A percentile compares a stretch with the other conserved stretches of the same genome.
These are phyloP conservation scores for Trichoderma asperelloides DNA, from an alignment of 495 filamentous ascomycete species.

Conservation along the genomic window DNA sequence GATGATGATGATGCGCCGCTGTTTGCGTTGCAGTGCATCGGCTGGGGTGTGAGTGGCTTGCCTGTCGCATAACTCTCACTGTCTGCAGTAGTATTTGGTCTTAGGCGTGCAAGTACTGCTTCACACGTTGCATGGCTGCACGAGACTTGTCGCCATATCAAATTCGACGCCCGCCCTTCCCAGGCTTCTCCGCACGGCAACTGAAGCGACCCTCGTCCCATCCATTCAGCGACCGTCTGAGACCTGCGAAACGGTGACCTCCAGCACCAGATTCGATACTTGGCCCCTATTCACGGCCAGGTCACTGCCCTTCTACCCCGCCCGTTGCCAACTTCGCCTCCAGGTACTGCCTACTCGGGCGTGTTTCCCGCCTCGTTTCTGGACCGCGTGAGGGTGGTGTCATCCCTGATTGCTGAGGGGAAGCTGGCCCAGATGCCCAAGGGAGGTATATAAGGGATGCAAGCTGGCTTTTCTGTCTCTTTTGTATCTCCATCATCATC, in stretches of 20 bases:
- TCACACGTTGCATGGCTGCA: background rate
- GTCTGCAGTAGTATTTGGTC: too few species aligned
- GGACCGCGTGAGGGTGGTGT: constrained; percentile 5
- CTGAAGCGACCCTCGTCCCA: too few species aligned
- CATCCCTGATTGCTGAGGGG: constrained; percentile 1
- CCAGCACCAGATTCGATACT: background rate
- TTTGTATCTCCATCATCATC: background rate
- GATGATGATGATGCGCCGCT: too few species aligned
- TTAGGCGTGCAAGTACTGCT: too few species aligned
- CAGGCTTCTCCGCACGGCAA: too few species aligned
- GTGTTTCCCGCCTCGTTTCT: background rate
- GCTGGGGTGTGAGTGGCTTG: too few species aligned
- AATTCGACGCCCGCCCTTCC: too few species aligned
- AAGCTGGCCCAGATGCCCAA: background rate
- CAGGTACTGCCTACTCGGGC: background rate
- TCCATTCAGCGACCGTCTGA: too few species aligned
- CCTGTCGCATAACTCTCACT: too few species aligned
- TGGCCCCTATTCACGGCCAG: background rate
- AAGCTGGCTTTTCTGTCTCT: background rate
- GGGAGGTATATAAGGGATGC: background rate
- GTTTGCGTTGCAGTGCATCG: too few species aligned
- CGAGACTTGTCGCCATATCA: too few species aligned
- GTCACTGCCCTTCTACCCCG: background rate
- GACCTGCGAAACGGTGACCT: background rate
- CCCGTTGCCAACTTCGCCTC: background rate